These are phyloP conservation scores for Russula griseocarnosa DNA, from an alignment of 768 basidiomycete genomes.

Conservation along the genomic window DNA sequence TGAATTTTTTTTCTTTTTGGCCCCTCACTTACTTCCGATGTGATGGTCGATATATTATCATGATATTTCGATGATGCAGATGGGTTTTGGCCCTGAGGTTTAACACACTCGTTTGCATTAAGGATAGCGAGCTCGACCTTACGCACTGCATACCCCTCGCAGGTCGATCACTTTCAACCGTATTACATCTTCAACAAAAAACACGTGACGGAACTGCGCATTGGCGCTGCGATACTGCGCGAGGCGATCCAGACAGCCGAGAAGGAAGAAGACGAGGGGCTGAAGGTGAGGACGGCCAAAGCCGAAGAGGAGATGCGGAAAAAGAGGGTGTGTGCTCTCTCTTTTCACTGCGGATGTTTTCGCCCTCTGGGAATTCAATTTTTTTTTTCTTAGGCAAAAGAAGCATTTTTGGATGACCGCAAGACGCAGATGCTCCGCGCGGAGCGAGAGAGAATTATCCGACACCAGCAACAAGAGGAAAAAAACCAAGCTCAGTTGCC, in stretches of 20 bases:
- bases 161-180: slow-evolving; percentile 73
- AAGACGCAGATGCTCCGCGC: slow-evolving; percentile 51
- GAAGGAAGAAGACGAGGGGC: slow-evolving; percentile 47
- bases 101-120: background rate
- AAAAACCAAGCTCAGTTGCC: background rate
- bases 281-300: slow-evolving; percentile 54
- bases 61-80: slow-evolving; percentile 5
- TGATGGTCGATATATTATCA: no score
- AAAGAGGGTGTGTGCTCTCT: slow-evolving; percentile 44
- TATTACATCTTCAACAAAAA: slow-evolving; percentile 59
- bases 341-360: background rate
- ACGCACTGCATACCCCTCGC: background rate
- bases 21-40: no score
- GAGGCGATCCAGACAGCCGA: slow-evolving; percentile 54
- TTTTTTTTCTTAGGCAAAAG: slow-evolving; percentile 51
- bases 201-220: slow-evolving; percentile 50
- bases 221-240: slow-evolving; percentile 61
- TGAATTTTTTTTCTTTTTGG: no score
- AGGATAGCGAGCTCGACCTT: background rate
- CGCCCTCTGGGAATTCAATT: slow-evolving; percentile 1
- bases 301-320: slow-evolving; percentile 50
- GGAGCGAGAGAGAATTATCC: slow-evolving; percentile 48
- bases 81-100: slow-evolving; percentile 61
- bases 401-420: slow-evolving; percentile 78
- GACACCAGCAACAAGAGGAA: slow-evolving; percentile 1